A percentile compares a stretch with the other conserved stretches of the same genome.
Conservation (phyloP, 345 rosid genomes). For the Aegle marmelos region DNA sequence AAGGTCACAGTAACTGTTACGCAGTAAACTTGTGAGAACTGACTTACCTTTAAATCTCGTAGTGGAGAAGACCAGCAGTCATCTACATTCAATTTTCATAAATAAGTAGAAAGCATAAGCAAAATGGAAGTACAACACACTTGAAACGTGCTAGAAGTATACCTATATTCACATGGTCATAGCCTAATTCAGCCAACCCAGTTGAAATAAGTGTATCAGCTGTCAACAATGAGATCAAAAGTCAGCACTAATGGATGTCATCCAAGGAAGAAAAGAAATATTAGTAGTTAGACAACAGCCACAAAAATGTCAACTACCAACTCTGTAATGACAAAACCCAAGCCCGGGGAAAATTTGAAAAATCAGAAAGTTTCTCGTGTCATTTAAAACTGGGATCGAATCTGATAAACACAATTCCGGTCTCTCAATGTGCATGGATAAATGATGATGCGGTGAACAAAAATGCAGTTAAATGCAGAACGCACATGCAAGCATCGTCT, state of each 20-base stretch:
- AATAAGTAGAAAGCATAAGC: slow-evolving; percentile 22
- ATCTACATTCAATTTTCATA: slow-evolving; percentile 49
- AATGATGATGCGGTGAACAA: background rate
- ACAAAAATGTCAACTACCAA: background rate
- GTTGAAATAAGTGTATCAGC: slow-evolving; percentile 90
- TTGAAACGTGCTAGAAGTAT: slow-evolving; percentile 15
- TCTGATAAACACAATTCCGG: background rate
- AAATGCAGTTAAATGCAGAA: background rate
- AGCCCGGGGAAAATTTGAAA: background rate
- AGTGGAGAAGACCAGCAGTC: slow-evolving; percentile 82
- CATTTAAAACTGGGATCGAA: background rate
- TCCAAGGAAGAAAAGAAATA: slow-evolving; percentile 7
- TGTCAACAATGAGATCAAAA: slow-evolving; percentile 26
- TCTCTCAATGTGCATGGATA: background rate
- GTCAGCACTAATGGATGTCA: slow-evolving; percentile 16
- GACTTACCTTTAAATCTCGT: slow-evolving; percentile 62
- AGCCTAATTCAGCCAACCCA: slow-evolving; percentile 92
- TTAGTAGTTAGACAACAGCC: background rate
- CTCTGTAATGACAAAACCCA: background rate
- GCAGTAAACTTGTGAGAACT: background rate
- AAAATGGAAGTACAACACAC: slow-evolving; percentile 5
- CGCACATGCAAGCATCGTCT: background rate
- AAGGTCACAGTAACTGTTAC: background rate
- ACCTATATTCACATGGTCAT: slow-evolving; percentile 84
- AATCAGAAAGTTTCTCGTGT: background rate